A percentile compares a stretch with the other conserved stretches of the same genome.
Evolutionary conservation across 768 basidiomycete genomes (phyloP).

Genomic region (Coprinopsis sp.): DNA sequence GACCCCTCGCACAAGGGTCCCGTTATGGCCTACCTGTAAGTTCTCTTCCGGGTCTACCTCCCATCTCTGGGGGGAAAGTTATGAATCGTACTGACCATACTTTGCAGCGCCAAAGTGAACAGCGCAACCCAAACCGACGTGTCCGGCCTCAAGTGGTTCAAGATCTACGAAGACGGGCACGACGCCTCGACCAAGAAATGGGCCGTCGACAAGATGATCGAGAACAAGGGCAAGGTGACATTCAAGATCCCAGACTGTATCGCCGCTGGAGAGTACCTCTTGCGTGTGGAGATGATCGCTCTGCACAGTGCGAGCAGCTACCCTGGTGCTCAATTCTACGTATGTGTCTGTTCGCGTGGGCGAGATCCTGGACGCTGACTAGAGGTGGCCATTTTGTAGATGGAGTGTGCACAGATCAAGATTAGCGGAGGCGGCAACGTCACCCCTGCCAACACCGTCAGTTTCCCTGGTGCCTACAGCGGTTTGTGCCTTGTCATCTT

Average conservation of each 20-base stretch:
- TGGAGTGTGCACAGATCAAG: constrained; percentile 44
- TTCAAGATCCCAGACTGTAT: constrained; percentile 46
- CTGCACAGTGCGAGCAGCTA: constrained; percentile 41
- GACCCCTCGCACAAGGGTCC: constrained; percentile 53
- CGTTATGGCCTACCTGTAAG: constrained; percentile 47
- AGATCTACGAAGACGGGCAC: constrained; percentile 45
- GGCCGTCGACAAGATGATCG: constrained; percentile 43
- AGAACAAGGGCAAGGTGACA: constrained; percentile 46
- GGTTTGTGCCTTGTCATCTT: constrained; percentile 16
- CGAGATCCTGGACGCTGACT: no score
- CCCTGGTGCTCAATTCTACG: constrained; percentile 57
- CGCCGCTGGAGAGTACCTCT: constrained; percentile 41
- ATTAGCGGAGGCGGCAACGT: constrained; percentile 42
- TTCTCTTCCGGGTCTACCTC: no score
- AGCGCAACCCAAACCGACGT: constrained; percentile 41
- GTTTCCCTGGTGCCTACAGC: constrained; percentile 44
- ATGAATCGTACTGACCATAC: background rate
- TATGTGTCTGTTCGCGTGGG: no score
- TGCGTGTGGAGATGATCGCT: constrained; percentile 49
- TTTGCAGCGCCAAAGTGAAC: constrained; percentile 38
- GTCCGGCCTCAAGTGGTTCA: constrained; percentile 52
- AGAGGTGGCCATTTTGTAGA: constrained; percentile 22
- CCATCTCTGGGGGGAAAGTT: background rate
- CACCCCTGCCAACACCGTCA: constrained; percentile 36
- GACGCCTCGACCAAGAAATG: constrained; percentile 27